Evolutionary conservation across 2,329 filamentous ascomycete species (phyloP).

Genomic region (Cryphonectria carpinicola): DNA sequence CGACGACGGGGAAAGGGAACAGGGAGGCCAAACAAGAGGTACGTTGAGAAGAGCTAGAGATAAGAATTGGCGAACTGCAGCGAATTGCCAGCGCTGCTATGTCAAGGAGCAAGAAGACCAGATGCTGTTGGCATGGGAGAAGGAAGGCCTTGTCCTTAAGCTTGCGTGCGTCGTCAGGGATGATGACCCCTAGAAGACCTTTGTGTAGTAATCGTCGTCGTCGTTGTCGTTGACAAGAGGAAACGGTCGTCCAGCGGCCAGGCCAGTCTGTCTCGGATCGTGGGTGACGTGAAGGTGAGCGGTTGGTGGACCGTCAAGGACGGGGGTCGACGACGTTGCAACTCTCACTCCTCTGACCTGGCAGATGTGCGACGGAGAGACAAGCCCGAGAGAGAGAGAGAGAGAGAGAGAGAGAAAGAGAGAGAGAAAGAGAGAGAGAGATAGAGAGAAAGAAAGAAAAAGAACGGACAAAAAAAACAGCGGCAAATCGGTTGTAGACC

Average conservation of each 20-base stretch:
- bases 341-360: background rate
- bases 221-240: background rate
- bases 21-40: background rate
- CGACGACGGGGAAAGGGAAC: background rate
- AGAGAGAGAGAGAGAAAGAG: too few species aligned
- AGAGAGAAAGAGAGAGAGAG: too few species aligned
- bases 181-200: background rate
- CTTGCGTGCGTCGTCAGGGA: background rate
- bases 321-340: background rate
- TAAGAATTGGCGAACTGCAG: background rate
- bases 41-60: background rate
- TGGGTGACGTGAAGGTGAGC: background rate
- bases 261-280: background rate
- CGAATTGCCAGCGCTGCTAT: conserved; percentile 1
- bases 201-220: background rate
- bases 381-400: background rate
- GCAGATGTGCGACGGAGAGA: background rate
- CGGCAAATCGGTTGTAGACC: background rate
- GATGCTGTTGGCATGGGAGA: background rate
- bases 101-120: background rate
- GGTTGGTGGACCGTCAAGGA: background rate
- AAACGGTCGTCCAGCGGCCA: background rate
- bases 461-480: background rate
- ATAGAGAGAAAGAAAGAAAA: too few species aligned
- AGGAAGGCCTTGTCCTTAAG: background rate